phyloP scores from a whole-genome alignment of 139 green algal genomes.

The Micractinium conductrix region DNA sequence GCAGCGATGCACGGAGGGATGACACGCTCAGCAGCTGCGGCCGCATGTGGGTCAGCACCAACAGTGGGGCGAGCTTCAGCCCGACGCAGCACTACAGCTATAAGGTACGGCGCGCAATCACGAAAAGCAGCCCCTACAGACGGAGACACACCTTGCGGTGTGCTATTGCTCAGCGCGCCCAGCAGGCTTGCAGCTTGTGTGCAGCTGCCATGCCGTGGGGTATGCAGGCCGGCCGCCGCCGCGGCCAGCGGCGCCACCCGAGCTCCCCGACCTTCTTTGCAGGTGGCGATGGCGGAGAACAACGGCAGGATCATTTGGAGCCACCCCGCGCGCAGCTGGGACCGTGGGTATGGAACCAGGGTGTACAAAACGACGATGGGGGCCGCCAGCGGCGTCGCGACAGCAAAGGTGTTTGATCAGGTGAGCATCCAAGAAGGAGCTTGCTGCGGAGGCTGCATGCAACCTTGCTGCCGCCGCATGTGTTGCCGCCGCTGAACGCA shows the following conservation, averaged over 20 bases:
- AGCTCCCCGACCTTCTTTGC: not conserved
- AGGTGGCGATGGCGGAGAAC: not conserved
- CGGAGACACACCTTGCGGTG: not conserved
- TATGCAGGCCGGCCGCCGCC: no score
- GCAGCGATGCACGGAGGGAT: not conserved
- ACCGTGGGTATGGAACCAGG: not conserved
- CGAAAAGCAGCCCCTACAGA: no score
- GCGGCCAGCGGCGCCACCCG: not conserved
- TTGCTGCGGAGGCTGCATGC: no score
- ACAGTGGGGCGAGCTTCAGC: not conserved
- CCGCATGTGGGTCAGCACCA: not conserved
- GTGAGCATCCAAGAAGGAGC: no score
- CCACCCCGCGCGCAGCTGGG: not conserved
- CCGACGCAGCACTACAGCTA: not conserved
- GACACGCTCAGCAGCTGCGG: not conserved
- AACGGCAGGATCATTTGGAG: not conserved
- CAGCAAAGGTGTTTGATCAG: not conserved
- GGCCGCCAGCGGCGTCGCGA: not conserved
- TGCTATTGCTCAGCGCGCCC: not conserved
- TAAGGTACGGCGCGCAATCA: not conserved
- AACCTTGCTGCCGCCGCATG: no score
- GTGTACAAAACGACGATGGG: not conserved
- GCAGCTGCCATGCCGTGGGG: no score
- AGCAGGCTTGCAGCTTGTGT: no score
- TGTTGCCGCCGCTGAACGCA: no score